These are phyloP conservation scores for Scutellaria galericulata DNA, from an alignment of 257 asterid genomes.

Conservation along the genomic window DNA sequence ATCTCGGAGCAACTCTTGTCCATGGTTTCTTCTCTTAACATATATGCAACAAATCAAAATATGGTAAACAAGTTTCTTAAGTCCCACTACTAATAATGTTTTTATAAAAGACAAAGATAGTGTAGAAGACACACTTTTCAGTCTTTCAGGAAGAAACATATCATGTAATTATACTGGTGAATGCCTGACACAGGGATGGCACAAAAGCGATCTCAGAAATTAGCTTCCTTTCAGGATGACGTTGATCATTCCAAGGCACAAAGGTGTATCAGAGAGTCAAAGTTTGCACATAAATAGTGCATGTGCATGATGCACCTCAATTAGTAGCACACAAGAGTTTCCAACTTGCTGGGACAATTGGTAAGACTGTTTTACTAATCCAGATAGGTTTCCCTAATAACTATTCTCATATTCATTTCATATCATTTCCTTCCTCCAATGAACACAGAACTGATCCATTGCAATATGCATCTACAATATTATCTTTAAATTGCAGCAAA, in stretches of 20 bases:
- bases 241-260: neutral
- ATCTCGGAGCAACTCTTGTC: neutral
- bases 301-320: neutral
- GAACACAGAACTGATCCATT: neutral
- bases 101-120: neutral
- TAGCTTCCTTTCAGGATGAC: neutral
- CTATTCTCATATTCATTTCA: neutral
- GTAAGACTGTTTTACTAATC: neutral
- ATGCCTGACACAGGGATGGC: neutral
- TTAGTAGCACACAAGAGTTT: neutral
- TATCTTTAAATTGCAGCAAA: neutral
- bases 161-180: neutral
- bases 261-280: neutral
- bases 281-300: neutral
- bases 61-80: too few relatives aligned
- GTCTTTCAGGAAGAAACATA: neutral
- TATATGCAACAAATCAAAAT: too few relatives aligned
- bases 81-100: too few relatives aligned
- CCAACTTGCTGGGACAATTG: neutral
- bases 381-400: neutral
- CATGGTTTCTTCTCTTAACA: neutral
- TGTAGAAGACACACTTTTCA: neutral
- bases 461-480: neutral
- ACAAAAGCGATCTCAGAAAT: neutral
- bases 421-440: conserved; percentile 10